phyloP scores from a whole-genome alignment of 306 rosid genomes.

The Quercus aquifolioides region DNA sequence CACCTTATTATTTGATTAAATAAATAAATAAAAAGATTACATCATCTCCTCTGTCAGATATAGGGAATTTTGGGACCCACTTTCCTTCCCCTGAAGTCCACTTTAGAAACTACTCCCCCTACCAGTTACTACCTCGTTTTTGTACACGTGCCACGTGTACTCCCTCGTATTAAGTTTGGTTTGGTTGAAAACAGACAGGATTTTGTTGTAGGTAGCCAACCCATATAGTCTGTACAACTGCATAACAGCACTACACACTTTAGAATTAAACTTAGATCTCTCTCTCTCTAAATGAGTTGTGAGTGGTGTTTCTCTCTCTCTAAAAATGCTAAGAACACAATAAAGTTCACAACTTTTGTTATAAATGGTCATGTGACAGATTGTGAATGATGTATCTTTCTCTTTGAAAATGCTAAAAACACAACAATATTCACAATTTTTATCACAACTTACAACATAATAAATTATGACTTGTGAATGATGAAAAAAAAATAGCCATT shows the following conservation, averaged over 20 bases:
- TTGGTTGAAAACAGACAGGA: neutral
- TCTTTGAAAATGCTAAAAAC: too few species aligned
- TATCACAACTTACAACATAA: fast-evolving
- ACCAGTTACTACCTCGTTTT: neutral
- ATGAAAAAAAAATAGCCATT: too few species aligned
- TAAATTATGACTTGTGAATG: too few species aligned
- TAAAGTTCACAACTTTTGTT: fast-evolving
- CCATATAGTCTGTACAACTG: neutral
- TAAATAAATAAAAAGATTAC: neutral
- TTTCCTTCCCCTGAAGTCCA: neutral
- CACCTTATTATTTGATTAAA: neutral
- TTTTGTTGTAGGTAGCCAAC: constrained; percentile 1
- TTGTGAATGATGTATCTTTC: too few species aligned
- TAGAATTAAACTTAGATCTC: too few species aligned
- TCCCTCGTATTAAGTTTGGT: neutral
- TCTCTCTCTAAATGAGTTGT: too few species aligned
- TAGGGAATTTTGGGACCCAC: neutral
- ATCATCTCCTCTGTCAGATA: neutral
- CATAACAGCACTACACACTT: too few species aligned
- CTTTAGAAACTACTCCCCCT: neutral
- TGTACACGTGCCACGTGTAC: neutral
- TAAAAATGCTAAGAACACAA: too few species aligned
- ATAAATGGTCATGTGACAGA: fast-evolving
- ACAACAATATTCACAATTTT: too few species aligned
- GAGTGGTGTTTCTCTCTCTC: too few species aligned